Evolutionary conservation across 805 yeast genomes (phyloP), one percentile per base, ranked within the genome.

Genomic region (Zygosaccharomyces gambellarensis): DNA sequence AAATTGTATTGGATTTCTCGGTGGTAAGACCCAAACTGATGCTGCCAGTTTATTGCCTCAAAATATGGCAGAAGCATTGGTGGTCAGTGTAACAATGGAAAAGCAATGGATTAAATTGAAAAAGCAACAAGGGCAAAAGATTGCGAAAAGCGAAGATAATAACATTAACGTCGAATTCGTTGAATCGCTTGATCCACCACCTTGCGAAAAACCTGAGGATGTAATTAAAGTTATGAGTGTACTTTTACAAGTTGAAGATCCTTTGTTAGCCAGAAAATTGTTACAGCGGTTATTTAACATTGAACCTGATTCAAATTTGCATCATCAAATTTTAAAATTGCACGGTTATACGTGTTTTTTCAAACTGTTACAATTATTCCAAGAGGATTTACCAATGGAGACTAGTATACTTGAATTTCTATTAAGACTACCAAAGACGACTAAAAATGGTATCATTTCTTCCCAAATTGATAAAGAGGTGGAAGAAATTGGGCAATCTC

Each of bases 21-120:
- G 98, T 56, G 99, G 99, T 43, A 90, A 90, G 68, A 92, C 96
- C 2, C 99, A 94, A 71, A 90, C 98, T 1, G 96, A 90, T 58
- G 87, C 92, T 29, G 92, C 92, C 0, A 76, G 87, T 36, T 71
- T 88, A 49, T 74, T 92, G 44, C 97, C 98, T 2, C 92, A 87
- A 54, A 79, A 82, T 22, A 77, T 86, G 31, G 81, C 94, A 8
- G 95, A 87, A 53, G 97, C 97, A 0, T 74, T 94, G 42, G 96
- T 96, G 17, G 84, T 90, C 8, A 72, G 79, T 11, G 71, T 79
- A 1, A 75, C 76, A 23, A 81, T 81, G 53, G 96, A 88, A 63
- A 84, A 82, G 60, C 80, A 75, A 48, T 85, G 90, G 83, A 69
- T 86, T 51, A 80, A 79, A 64, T 75, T 74, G 56, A 83, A 82